Conservation (phyloP, 805 yeast species). For the Wickerhamia fluorescens region DNA sequence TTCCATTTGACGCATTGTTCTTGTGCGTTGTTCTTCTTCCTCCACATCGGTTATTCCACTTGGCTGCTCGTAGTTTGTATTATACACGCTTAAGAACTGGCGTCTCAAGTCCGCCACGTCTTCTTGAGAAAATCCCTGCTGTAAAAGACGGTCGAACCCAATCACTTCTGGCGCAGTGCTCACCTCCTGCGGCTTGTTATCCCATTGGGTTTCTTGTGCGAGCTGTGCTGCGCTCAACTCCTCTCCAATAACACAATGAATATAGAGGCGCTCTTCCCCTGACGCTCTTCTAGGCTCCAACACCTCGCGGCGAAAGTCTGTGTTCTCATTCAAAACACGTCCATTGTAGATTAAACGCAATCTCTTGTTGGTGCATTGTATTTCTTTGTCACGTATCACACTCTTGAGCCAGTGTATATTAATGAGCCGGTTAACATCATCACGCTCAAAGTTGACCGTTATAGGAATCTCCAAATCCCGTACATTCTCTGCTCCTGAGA, state of each 20-base stretch:
- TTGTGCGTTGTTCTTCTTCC: slow-evolving; percentile 34
- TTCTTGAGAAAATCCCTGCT: slow-evolving; percentile 75
- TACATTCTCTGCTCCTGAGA: slow-evolving; percentile 11
- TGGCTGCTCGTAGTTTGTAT: slow-evolving; percentile 23
- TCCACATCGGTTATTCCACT: slow-evolving; percentile 29
- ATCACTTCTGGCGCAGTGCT: slow-evolving; percentile 59
- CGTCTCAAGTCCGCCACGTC: slow-evolving; percentile 66
- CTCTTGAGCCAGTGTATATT: slow-evolving; percentile 25
- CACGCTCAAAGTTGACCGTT: slow-evolving; percentile 18
- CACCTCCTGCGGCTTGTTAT: slow-evolving; percentile 40
- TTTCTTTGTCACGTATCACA: slow-evolving; percentile 19
- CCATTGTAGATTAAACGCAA: slow-evolving; percentile 67
- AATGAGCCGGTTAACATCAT: slow-evolving; percentile 24
- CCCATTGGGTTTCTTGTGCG: slow-evolving; percentile 51
- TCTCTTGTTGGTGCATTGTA: slow-evolving; percentile 33
- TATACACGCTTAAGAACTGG: slow-evolving; percentile 70
- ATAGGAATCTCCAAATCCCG: slow-evolving; percentile 25
- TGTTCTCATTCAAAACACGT: slow-evolving; percentile 49
- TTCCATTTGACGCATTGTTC: slow-evolving; percentile 55
- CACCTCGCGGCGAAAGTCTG: slow-evolving; percentile 48
- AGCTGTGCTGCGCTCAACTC: slow-evolving; percentile 48
- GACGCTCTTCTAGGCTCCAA: slow-evolving; percentile 22
- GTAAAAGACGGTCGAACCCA: slow-evolving; percentile 79
- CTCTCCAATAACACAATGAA: slow-evolving; percentile 78
- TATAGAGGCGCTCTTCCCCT: slow-evolving; percentile 23